Percentiles rank a stretch among this genome's conserved stretches.
phyloP scores from a whole-genome alignment of 192 early-diverging fungal species.

The Entomortierella beljakovae region DNA sequence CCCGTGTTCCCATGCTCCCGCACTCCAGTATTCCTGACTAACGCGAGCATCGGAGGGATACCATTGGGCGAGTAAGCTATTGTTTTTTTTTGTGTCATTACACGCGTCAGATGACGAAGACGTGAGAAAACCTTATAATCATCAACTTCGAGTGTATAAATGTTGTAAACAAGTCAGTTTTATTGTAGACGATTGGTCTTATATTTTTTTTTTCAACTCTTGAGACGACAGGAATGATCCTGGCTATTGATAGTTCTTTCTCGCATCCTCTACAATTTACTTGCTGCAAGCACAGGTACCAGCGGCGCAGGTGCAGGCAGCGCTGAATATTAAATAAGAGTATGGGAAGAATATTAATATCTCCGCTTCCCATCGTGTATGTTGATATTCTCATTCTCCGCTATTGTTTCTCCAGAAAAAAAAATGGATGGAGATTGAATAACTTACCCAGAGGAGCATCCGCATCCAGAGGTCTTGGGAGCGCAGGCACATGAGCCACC shows the following conservation, averaged over 20 bases:
- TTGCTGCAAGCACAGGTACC: slow-evolving; percentile 37
- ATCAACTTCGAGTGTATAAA: no score
- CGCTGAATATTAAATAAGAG: slow-evolving; percentile 6
- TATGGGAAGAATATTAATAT: slow-evolving; percentile 5
- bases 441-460: slow-evolving; percentile 48
- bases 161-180: no score
- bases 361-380: slow-evolving; percentile 6
- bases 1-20: no score
- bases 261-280: slow-evolving; percentile 10
- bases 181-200: no score
- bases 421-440: not conserved
- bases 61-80: not conserved
- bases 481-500: slow-evolving; percentile 32
- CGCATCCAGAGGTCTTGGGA: slow-evolving; percentile 35
- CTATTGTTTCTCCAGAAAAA: no score
- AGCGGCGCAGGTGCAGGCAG: slow-evolving; percentile 29
- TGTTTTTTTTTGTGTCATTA: not conserved
- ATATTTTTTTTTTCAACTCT: not conserved
- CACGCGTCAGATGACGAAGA: not conserved
- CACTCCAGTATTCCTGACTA: no score
- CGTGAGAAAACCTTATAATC: no score
- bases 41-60: no score
- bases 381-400: no score
- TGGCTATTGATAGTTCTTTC: not conserved
- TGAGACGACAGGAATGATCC: no score